phyloP scores from a whole-genome alignment of 2,329 filamentous ascomycete species.

The Penicillium sp. region DNA sequence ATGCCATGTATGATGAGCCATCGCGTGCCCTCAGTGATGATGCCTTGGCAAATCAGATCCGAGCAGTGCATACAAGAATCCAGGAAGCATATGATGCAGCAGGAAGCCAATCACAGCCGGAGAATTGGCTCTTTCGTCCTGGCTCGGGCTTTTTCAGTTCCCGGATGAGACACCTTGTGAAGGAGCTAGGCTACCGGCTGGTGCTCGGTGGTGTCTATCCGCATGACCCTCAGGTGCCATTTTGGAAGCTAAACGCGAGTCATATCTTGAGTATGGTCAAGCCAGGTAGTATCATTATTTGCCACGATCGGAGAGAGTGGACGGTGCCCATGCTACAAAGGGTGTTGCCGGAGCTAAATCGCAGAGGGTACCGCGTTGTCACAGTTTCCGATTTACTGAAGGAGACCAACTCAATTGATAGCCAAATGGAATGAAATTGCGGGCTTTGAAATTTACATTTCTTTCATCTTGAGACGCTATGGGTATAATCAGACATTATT shows the following conservation, averaged over 20 bases:
- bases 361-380: constrained; percentile 68
- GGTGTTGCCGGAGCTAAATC: constrained; percentile 69
- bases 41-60: constrained; percentile 63
- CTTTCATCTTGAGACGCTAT: constrained; percentile 9
- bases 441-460: background rate
- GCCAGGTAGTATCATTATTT: constrained; percentile 77
- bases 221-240: constrained; percentile 82
- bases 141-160: constrained; percentile 80
- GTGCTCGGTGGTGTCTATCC: constrained; percentile 86
- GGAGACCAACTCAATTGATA: background rate
- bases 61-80: constrained; percentile 62
- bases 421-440: background rate
- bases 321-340: constrained; percentile 73
- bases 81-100: constrained; percentile 53
- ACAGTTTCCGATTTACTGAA: constrained; percentile 66
- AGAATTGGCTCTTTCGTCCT: constrained; percentile 72
- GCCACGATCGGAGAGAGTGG: constrained; percentile 82
- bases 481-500: constrained; percentile 14
- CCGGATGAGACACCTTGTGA: constrained; percentile 63
- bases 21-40: constrained; percentile 60
- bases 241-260: constrained; percentile 66
- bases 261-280: constrained; percentile 78
- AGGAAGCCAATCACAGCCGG: constrained; percentile 36
- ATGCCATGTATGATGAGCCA: constrained; percentile 85
- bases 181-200: constrained; percentile 64